Conservation (phyloP, 2,329 filamentous ascomycete genomes). For the Calycina herbarum region DNA sequence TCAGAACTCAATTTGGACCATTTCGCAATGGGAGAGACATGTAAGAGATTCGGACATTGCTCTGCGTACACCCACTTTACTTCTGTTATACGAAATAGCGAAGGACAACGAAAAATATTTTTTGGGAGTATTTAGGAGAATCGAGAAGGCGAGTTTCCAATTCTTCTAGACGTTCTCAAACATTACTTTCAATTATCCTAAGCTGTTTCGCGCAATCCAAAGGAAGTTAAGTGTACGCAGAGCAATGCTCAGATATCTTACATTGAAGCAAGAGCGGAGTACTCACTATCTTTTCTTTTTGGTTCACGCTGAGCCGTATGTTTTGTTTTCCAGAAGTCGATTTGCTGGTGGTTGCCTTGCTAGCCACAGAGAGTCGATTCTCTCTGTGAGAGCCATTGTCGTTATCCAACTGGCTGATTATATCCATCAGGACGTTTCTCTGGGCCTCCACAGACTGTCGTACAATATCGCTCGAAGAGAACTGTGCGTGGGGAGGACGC, state of each 20-base stretch:
- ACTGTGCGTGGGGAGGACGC: background rate
- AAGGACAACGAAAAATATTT: too few relatives aligned
- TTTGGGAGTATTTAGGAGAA: too few relatives aligned
- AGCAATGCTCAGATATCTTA: too few relatives aligned
- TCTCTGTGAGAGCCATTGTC: background rate
- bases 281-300: conserved; percentile 10
- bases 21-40: too few relatives aligned
- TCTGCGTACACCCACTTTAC: too few relatives aligned
- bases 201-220: too few relatives aligned
- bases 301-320: background rate
- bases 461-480: background rate
- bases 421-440: conserved; percentile 16
- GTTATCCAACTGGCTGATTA: conserved; percentile 15
- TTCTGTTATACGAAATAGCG: too few relatives aligned
- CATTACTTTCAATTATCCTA: too few relatives aligned
- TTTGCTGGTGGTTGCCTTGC: background rate
- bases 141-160: too few relatives aligned
- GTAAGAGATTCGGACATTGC: too few relatives aligned
- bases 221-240: too few relatives aligned
- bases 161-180: too few relatives aligned
- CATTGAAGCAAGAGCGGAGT: background rate
- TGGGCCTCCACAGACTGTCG: conserved; percentile 7
- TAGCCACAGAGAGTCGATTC: conserved; percentile 1
- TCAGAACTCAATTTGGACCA: background rate
- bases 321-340: background rate